Base-by-base conservation (phyloP, 208 protist genomes). In the Leishmania turanica region DNA sequence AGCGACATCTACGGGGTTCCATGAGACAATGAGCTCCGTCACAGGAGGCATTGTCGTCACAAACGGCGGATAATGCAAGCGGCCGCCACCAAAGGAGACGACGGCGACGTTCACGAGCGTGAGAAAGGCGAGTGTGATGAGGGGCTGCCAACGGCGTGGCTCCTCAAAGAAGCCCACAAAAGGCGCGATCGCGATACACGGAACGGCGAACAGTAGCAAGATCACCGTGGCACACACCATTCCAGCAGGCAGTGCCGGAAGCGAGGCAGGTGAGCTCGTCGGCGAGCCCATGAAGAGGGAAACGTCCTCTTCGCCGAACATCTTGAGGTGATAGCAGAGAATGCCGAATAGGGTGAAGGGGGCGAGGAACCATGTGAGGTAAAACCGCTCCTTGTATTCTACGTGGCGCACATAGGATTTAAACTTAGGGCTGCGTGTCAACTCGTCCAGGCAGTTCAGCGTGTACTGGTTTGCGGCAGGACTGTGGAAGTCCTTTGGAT, bases 131-230 rank as follows among this genome's bases (percentile, higher is more conserved):
- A 91, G 64, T 17, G 90, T 72, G 19, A 78, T 66, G 17, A 90
- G n/a, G 40, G 76, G 84, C 27, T 87, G 70, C 58, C 77, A 80
- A 15, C 77, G 72, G 11, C 70, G 81, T 8, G 86, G 77, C 47
- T 87, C 83, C 70, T 93, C 89, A 75, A 93, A 93, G 77, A 96
- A 92, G n/a, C 91, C 90, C 65, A 83, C 84, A 78, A 93, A 94
- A 3, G 88, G 90, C 2, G 86, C 87, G 58, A 92, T 81, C 3
- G 93, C 58, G 47, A 88, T 84, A 77, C 88, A 96, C 42, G 93
- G 93, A 24, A 90, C 74, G 56, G 92, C 66, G 77, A 89, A 93
- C 40, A 95, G 79, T 5, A 88, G 42, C 51, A 95, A 75, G 27
- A 90, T 15, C 15, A 84, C 2, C n/a, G 91, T 89, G 21, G 74